These are phyloP conservation scores for Amphichorda felina DNA, from an alignment of 2,329 filamentous ascomycete species.

Conservation along the genomic window DNA sequence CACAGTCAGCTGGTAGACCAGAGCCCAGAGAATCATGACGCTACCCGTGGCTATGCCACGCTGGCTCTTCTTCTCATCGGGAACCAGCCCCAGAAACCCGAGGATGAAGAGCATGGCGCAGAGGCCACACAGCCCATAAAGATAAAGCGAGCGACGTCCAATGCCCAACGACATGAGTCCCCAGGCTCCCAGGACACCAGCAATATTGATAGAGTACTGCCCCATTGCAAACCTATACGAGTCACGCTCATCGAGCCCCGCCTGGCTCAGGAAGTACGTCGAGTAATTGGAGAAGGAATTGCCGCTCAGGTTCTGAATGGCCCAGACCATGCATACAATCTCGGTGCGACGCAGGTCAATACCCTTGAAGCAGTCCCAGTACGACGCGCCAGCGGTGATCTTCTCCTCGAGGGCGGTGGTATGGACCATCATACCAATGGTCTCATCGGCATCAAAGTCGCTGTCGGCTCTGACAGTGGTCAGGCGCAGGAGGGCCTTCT, in stretches of 20 bases:
- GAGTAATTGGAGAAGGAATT: constrained; percentile 56
- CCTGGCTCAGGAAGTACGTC: constrained; percentile 50
- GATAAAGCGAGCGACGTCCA: constrained; percentile 64
- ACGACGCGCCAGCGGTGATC: constrained; percentile 62
- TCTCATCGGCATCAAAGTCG: constrained; percentile 72
- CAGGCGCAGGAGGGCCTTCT: constrained; percentile 51
- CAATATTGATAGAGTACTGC: constrained; percentile 62
- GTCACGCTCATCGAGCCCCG: constrained; percentile 37
- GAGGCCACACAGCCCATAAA: constrained; percentile 63
- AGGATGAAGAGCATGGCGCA: constrained; percentile 70
- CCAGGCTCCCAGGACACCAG: constrained; percentile 73
- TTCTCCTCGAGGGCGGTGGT: constrained; percentile 71
- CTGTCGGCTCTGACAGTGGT: constrained; percentile 52
- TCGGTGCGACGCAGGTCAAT: constrained; percentile 67
- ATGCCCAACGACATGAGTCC: constrained; percentile 63
- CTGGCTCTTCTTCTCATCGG: constrained; percentile 41
- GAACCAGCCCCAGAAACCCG: constrained; percentile 71
- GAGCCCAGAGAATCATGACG: constrained; percentile 74
- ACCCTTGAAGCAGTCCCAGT: constrained; percentile 76
- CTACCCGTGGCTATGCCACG: constrained; percentile 68
- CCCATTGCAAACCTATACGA: constrained; percentile 52
- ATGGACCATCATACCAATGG: constrained; percentile 84
- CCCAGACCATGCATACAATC: constrained; percentile 53
- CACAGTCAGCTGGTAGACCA: constrained; percentile 77
- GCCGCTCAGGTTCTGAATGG: constrained; percentile 51